phyloP scores from a whole-genome alignment of 2,329 filamentous ascomycete species.

The Pestalotiopsis sp. region DNA sequence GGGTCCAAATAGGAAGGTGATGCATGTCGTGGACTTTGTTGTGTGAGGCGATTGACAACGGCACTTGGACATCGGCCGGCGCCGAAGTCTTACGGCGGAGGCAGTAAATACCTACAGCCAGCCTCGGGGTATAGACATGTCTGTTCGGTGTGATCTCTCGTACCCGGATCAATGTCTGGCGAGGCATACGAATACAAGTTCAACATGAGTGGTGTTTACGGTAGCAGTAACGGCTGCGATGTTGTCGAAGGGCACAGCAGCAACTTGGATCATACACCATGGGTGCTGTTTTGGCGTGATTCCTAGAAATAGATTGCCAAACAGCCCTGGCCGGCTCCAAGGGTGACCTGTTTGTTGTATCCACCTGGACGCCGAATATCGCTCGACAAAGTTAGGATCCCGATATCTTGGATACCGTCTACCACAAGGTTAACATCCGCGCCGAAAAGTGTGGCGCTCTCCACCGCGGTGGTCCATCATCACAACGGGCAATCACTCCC shows the following conservation, averaged over 20 bases:
- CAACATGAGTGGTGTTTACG: no score
- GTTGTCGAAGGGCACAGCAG: no score
- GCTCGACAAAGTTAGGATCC: background rate
- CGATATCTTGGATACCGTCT: background rate
- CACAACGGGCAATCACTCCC: constrained; percentile 4
- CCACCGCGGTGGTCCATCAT: background rate
- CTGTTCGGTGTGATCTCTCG: background rate
- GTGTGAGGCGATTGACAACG: background rate
- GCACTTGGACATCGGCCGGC: background rate
- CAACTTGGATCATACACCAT: no score
- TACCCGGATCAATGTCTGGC: background rate
- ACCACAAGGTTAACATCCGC: background rate
- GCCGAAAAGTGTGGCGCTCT: background rate
- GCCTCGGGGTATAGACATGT: background rate
- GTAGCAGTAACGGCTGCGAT: no score
- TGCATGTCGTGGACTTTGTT: background rate
- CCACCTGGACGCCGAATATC: background rate
- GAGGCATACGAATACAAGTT: no score
- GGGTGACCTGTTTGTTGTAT: background rate
- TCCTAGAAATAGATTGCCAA: background rate
- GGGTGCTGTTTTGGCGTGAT: no score
- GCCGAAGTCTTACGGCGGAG: background rate
- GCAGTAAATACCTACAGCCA: background rate
- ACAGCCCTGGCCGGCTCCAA: background rate
- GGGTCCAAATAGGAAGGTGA: background rate